Evolutionary conservation across 345 rosid genomes (phyloP), one percentile per base, ranked within the genome.

Genomic region (Litchi chinensis): DNA sequence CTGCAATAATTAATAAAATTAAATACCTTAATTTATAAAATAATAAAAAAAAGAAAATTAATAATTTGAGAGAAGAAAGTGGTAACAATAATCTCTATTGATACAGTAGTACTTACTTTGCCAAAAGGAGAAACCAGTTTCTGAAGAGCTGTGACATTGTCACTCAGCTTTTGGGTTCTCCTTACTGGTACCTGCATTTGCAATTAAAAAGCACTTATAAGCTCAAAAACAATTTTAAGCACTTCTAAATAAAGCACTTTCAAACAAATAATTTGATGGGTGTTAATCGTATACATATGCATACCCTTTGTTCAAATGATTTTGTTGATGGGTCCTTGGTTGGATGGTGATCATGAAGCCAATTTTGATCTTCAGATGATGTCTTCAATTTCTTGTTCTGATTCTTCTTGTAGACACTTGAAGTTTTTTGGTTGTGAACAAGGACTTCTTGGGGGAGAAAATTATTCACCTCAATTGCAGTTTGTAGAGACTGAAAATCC

Each of bases 101-200:
- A 40, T 19, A 4, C 48, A 39, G 22, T 24, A 10, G 69, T 21
- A 70, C 78, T 43, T 48, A 90, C 95, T 90, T 91, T 91, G 71
- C 95, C 95, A 80, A 86, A 91, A 56, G 95, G 91, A 39, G 95
- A 91, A 19, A 91, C 95, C 81, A 91, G 69, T 85, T 91, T 90
- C 26, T 91, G 95, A 32, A 91, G 88, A 70, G 91, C 79, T 65
- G 95, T 91, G 71, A 90, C 81, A 68, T 85, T 91, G 79, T 91
- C 92, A 65, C 89, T 86, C 46, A 91, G 82, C 85, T 87, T 90
- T 70, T 90, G 93, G 81, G 88, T 91, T 82, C 89, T 90, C 81
- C 83, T 87, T 24, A 76, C 63, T 4, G 91, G 89, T 68, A 82
- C 75, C 80, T 86, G 86, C 28, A 83, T 22, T 69, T 81, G 48